Percentiles rank a stretch among this genome's conserved stretches.
These are phyloP conservation scores for Inga laurina DNA, from an alignment of 306 rosid genomes.

Conservation along the genomic window DNA sequence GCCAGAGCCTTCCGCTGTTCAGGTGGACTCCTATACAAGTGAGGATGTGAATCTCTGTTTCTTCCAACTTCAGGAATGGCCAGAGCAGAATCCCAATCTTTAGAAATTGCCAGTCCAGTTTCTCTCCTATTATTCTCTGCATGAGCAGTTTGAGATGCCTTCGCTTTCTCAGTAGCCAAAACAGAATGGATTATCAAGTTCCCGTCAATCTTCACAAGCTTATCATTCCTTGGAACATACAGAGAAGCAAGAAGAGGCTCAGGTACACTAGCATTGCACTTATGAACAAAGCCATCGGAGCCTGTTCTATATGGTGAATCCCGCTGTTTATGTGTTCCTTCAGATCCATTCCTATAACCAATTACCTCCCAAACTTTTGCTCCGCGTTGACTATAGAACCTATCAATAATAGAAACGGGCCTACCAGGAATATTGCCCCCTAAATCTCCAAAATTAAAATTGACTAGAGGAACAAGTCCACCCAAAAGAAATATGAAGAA, in stretches of 20 bases:
- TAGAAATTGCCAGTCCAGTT: constrained; percentile 46
- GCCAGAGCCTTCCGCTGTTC: constrained; percentile 71
- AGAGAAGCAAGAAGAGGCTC: constrained; percentile 72
- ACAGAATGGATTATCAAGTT: constrained; percentile 71
- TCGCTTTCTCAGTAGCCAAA: constrained; percentile 67
- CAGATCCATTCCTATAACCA: constrained; percentile 53
- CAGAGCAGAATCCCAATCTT: constrained; percentile 48
- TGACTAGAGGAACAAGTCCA: constrained; percentile 68
- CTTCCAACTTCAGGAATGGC: constrained; percentile 52
- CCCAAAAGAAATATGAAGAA: constrained; percentile 82
- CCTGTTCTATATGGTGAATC: constrained; percentile 16
- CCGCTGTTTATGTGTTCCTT: constrained; percentile 37
- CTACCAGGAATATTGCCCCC: constrained; percentile 48
- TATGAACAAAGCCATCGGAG: constrained; percentile 41
- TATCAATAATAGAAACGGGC: constrained; percentile 33
- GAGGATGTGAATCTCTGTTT: constrained; percentile 48
- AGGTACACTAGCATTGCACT: constrained; percentile 64
- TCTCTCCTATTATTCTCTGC: constrained; percentile 37
- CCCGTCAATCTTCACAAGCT: constrained; percentile 73
- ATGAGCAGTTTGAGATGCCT: constrained; percentile 43
- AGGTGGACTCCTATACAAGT: constrained; percentile 46
- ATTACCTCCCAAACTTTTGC: constrained; percentile 61
- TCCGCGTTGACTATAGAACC: constrained; percentile 45
- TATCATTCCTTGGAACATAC: constrained; percentile 73
- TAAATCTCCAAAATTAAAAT: constrained; percentile 59